Conservation (phyloP, 2,329 filamentous ascomycete species). For the Ophiostoma ulmi region DNA sequence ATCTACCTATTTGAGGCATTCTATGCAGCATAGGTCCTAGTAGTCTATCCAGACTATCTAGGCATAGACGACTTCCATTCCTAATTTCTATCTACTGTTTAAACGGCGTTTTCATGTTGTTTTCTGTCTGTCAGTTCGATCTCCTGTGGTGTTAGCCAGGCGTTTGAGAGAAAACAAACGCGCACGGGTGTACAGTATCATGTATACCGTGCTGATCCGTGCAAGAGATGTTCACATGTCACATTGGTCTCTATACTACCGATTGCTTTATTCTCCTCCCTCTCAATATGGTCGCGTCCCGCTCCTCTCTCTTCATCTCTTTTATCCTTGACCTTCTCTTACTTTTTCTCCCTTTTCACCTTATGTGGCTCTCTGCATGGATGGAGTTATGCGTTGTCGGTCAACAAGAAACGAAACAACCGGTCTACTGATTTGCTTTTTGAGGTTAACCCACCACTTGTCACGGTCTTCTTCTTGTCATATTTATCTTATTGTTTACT, state of each 20-base stretch:
- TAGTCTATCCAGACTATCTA: not conserved
- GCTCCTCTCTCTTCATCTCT: slow-evolving; percentile 4
- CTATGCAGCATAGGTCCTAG: slow-evolving; percentile 36
- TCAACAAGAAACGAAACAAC: slow-evolving; percentile 23
- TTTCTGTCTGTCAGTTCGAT: not conserved
- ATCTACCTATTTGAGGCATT: slow-evolving; percentile 85
- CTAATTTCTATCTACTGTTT: not conserved
- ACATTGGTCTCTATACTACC: not conserved
- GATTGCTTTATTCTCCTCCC: not conserved
- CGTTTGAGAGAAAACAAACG: not conserved
- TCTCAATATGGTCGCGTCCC: not conserved
- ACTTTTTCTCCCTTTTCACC: slow-evolving; percentile 9
- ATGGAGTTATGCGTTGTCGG: slow-evolving; percentile 27
- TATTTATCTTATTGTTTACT: not conserved
- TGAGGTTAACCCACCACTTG: not conserved
- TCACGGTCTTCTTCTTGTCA: slow-evolving; percentile 10
- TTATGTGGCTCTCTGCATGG: slow-evolving; percentile 27
- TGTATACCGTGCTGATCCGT: not conserved
- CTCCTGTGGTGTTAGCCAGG: not conserved
- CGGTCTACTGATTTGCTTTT: slow-evolving; percentile 16
- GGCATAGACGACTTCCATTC: not conserved
- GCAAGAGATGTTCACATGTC: not conserved
- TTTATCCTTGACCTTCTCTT: not conserved
- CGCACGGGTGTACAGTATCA: not conserved
- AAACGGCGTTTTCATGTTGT: not conserved